Base-by-base conservation (phyloP, 1,139 yeast species). In the Pichia sp. region DNA sequence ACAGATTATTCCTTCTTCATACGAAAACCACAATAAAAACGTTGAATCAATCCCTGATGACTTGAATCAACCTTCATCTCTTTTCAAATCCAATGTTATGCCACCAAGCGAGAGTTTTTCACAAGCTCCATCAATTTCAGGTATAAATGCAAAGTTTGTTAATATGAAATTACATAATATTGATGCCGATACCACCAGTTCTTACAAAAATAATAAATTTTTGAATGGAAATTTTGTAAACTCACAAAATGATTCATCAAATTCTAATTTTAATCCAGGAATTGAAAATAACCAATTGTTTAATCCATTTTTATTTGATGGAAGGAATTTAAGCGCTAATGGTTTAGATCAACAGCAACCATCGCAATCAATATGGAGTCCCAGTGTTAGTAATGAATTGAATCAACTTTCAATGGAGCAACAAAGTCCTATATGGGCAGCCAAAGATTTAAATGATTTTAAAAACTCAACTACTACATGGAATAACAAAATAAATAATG, bases 371-470 rank as follows among this genome's bases (percentile, higher is more conserved):
- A 42, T 48, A 3, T 48, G 51, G 51, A 40, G 31, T 1, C 11
- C 46, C 28, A 7, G 7, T 18, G 37, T 11, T 3, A n/a, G 6
- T 3, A 25, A 10, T n/a, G 29, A 41, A 6, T 7, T 30, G 5
- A 40, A 36, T 7, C 34, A 41, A 7, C 28, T 32, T 30, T 25
- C 29, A 5, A 30, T 34, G 3, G 34, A 34, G 39, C 42, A 44
- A 30, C 47, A 46, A 11, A 47, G 40, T 18, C 53, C 57, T 2
- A 52, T 54, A 31, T 54, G 57, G 57, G 42, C 45, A 4, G 26
- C 49, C 31, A 34, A 30, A 11, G 41, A 42, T 27, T 26, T 26
- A 11, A 4, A 39, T 4, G 34, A 29, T 25, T n/a, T 31, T 1
- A 33, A 35, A 10, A 40, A 34, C 4, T 10, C 46, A n/a, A 48